Evolutionary conservation across 345 rosid species (phyloP), one percentile per base, ranked within the genome.

Genomic region (Hevea brasiliensis): DNA sequence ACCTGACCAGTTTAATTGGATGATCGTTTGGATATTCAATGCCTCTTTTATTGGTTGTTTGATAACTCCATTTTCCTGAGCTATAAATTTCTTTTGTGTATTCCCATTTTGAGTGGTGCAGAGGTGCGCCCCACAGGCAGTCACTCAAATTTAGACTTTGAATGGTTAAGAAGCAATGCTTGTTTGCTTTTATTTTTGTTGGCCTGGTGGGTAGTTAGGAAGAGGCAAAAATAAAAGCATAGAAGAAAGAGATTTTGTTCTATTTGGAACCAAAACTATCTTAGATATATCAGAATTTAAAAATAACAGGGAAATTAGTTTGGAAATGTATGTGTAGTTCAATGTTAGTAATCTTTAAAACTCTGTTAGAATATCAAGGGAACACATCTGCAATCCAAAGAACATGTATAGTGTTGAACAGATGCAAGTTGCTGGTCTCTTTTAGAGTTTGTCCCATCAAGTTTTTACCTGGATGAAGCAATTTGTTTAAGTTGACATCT

Each of bases 31-130:
- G 72, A 70, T 67, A 32, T 51, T 74, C 54, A 15, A 57, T 74
- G 37, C 8, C 63, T 67, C 58, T 48, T 57, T 9, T 18, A 27
- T 48, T 58, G 18, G 48, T 53, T 74, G 53, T 10, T 72, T 54
- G 55, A 48, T 61, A 55, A 27, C 74, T 74, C 74, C 41, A 57
- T 56, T 80, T 70, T 10, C 51, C 57, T 26, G 68, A 1, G 78
- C 50, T 20, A 35, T 42, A 14, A 32, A n/a, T 24, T 63, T 40
- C 44, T n/a, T 63, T 21, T 23, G 17, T 76, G 53, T 40, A 76
- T 72, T 56, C 65, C 58, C 20, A 37, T 40, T 55, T 35, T 55
- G 53, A 76, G 27, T 6, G 29, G 73, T 32, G 74, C 13, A 62
- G 41, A 20, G 32, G 32, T 45, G 37, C 48, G 32, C 47, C 70